Evolutionary conservation across 768 basidiomycete genomes (phyloP).

Genomic region (Podaxis sp.): DNA sequence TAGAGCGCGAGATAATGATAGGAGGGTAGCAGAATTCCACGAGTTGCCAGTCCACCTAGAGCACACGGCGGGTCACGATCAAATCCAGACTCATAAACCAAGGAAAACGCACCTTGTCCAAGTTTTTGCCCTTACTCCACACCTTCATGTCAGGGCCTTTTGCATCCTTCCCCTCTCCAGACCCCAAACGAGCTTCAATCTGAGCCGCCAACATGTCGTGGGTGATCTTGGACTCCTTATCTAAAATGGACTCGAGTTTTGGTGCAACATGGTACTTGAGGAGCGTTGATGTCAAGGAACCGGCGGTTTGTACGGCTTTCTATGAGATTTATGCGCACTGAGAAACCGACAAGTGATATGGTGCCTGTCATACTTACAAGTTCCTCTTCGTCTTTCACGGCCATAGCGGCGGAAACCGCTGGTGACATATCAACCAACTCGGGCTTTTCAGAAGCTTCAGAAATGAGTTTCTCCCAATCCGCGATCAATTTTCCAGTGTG

Average conservation of each 20-base stretch:
- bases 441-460: conserved; percentile 52
- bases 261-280: conserved; percentile 82
- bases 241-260: conserved; percentile 87
- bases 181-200: conserved; percentile 86
- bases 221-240: conserved; percentile 85
- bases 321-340: conserved; percentile 24
- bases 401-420: conserved; percentile 74
- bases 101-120: conserved; percentile 60
- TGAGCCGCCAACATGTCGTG: conserved; percentile 84
- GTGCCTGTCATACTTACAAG: conserved; percentile 48
- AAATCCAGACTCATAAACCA: conserved; percentile 1
- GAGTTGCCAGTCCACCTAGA: conserved; percentile 81
- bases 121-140: conserved; percentile 75
- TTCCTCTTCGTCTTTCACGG: conserved; percentile 90
- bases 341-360: not conserved
- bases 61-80: not conserved
- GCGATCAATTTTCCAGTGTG: conserved; percentile 81
- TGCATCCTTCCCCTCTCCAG: conserved; percentile 68
- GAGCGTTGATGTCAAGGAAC: conserved; percentile 78
- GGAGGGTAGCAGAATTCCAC: conserved; percentile 95
- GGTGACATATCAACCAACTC: conserved; percentile 76
- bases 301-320: conserved; percentile 76
- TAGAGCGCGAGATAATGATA: conserved; percentile 91
- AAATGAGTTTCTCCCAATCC: conserved; percentile 76
- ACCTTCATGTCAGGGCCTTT: conserved; percentile 91